Percentiles rank a stretch among this genome's conserved stretches.
These are phyloP conservation scores for Coemansia sp. DNA, from an alignment of 371 early-diverging fungal genomes.

Conservation along the genomic window DNA sequence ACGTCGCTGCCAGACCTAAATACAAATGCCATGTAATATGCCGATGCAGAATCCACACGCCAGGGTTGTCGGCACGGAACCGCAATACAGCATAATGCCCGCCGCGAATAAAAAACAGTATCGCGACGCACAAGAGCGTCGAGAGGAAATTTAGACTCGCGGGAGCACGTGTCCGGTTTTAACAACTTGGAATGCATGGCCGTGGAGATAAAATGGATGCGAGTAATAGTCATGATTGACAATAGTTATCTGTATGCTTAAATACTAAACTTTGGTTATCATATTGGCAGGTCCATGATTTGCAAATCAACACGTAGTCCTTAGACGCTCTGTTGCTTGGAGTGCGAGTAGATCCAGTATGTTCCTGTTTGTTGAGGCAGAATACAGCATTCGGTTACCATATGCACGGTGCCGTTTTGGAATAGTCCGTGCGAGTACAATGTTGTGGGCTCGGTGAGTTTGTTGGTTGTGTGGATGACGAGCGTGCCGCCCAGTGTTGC, in stretches of 20 bases:
- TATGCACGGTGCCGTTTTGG: slow-evolving; percentile 62
- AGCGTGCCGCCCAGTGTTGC: slow-evolving; percentile 56
- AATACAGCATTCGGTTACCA: slow-evolving; percentile 62
- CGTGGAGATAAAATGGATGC: slow-evolving; percentile 86
- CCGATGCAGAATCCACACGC: slow-evolving; percentile 80
- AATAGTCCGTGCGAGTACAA: slow-evolving; percentile 70
- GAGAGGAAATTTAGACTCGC: slow-evolving; percentile 33
- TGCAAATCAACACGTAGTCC: slow-evolving; percentile 25
- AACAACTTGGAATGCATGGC: slow-evolving; percentile 76
- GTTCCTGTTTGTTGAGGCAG: slow-evolving; percentile 67
- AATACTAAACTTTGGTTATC: too few species aligned
- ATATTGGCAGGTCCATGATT: too few species aligned
- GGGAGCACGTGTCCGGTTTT: slow-evolving; percentile 55
- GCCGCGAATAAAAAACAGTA: slow-evolving; percentile 62
- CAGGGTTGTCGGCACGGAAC: slow-evolving; percentile 75
- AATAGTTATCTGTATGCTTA: slow-evolving; percentile 57
- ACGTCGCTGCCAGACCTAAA: slow-evolving; percentile 61
- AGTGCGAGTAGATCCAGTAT: slow-evolving; percentile 76
- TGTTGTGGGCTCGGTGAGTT: slow-evolving; percentile 60
- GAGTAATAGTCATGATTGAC: slow-evolving; percentile 68
- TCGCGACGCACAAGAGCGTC: slow-evolving; percentile 56
- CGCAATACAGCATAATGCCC: slow-evolving; percentile 63
- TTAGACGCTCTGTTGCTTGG: slow-evolving; percentile 71
- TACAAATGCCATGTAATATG: slow-evolving; percentile 79
- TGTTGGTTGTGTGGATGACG: slow-evolving; percentile 63